Conservation (phyloP, 2,329 filamentous ascomycete species). For the Colletotrichum cereale region DNA sequence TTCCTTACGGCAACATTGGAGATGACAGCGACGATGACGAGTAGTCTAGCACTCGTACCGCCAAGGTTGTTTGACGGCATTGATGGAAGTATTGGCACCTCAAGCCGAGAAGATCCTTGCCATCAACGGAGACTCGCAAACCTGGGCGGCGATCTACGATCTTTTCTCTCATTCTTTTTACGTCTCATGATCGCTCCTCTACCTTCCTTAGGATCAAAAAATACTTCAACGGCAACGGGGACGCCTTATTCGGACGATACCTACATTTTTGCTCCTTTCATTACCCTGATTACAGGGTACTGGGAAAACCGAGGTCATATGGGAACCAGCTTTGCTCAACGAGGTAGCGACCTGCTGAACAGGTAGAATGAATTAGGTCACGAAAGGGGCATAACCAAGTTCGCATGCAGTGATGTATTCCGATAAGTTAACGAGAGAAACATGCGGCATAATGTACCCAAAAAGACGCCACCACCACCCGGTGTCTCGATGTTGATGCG, state of each 20-base stretch:
- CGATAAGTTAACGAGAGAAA: constrained; percentile 33
- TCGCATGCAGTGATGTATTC: constrained; percentile 26
- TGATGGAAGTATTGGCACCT: too few relatives aligned
- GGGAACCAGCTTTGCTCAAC: neutral
- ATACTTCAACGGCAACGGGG: rapidly evolving
- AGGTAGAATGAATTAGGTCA: neutral
- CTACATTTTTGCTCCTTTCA: neutral
- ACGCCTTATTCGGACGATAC: too few relatives aligned
- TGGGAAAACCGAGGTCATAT: neutral
- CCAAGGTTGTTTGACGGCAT: neutral
- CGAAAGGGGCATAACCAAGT: neutral
- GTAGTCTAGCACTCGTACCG: neutral
- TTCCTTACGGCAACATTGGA: constrained; percentile 4
- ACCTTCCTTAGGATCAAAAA: neutral
- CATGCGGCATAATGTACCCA: constrained; percentile 30
- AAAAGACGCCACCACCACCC: constrained; percentile 34
- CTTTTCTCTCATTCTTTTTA: neutral
- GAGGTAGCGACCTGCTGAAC: neutral
- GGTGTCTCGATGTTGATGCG: constrained; percentile 31
- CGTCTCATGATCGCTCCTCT: too few relatives aligned
- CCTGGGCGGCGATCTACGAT: neutral
- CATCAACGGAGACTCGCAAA: neutral
- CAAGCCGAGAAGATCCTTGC: neutral
- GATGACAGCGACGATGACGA: constrained; percentile 23
- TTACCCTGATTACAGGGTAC: neutral